These are phyloP conservation scores for Cercophora sp. DNA, from an alignment of 495 filamentous ascomycete species.

Conservation along the genomic window DNA sequence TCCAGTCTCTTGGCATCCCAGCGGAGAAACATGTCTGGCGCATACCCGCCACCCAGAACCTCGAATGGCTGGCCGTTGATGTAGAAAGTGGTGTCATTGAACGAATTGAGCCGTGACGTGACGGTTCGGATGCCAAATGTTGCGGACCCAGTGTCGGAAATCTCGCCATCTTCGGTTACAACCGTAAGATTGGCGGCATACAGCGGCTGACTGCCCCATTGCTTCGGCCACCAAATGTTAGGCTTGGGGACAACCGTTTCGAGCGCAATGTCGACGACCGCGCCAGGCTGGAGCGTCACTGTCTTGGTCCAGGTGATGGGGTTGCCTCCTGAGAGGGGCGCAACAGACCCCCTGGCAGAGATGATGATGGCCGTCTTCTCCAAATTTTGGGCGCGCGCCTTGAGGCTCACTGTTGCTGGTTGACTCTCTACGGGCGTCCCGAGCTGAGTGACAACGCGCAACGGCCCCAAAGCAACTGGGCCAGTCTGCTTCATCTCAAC, in stretches of 20 bases:
- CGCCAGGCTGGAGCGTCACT: slow-evolving; percentile 35
- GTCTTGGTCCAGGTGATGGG: slow-evolving; percentile 23
- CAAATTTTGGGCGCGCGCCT: slow-evolving; percentile 47
- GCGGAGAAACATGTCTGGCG: slow-evolving; percentile 59
- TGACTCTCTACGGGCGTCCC: slow-evolving; percentile 23
- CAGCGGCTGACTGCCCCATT: slow-evolving; percentile 46
- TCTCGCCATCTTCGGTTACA: slow-evolving; percentile 25
- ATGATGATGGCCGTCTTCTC: slow-evolving; percentile 35
- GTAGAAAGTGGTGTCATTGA: slow-evolving; percentile 53
- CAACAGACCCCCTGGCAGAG: slow-evolving; percentile 37
- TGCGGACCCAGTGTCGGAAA: slow-evolving; percentile 41
- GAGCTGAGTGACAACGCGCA: slow-evolving; percentile 47
- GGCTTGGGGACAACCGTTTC: slow-evolving; percentile 34
- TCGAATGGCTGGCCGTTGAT: slow-evolving; percentile 57
- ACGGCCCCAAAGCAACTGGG: slow-evolving; percentile 44
- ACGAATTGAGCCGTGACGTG: slow-evolving; percentile 44
- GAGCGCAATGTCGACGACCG: slow-evolving; percentile 37
- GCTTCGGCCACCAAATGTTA: slow-evolving; percentile 46
- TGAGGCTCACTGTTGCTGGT: slow-evolving; percentile 42
- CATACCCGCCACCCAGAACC: slow-evolving; percentile 57
- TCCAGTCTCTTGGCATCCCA: slow-evolving; percentile 44
- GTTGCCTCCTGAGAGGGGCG: slow-evolving; percentile 19
- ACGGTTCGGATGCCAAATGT: slow-evolving; percentile 57
- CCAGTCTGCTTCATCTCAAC: slow-evolving; percentile 58
- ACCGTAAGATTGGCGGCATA: slow-evolving; percentile 39